Evolutionary conservation across 345 rosid genomes (phyloP), one percentile per base, ranked within the genome.

Genomic region (Syzygium aromaticum): DNA sequence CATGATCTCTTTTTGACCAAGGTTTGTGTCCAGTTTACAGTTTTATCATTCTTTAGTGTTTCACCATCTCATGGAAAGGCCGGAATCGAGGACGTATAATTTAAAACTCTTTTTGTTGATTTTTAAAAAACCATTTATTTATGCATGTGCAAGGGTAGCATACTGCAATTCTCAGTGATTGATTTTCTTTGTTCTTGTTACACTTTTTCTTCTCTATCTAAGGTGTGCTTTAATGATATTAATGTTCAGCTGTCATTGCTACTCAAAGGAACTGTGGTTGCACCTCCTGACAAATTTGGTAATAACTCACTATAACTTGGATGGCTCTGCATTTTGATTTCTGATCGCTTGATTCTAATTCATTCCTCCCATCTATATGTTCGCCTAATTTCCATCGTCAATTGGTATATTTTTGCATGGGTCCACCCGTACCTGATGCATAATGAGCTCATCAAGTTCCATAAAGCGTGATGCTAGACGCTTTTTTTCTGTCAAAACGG

Each of bases 271-370:
- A 94, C 99, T 84, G 98, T 96, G 85, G 98, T 97, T 89, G 98
- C 99, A 49, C 98, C 99, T 93, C 98, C 98, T 2, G 99, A 97
- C 91, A 97, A 97, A 91, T 97, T 95, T 93, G 99, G 99, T 97
- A 94, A 91, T 85, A 73, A 57, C 46, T 59, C 86, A 77, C 88
- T 51, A 73, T 73, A 85, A 77, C 84, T 73, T 38, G 80, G 80
- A 73, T 33, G 80, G 49, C 80, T 73, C 46, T 73, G 49, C 25
- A 73, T 73, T 33, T 38, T 73, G 49, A 73, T 73, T 33, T 33
- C 49, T 19, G 49, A 38, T 56, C 13, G 5, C 63, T 56, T 73
- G 80, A 73, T 73, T 73, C 80, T 67, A 67, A 67, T 67, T 17
- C 80, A 33, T 67, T 67, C 46, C 80, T 67, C 80, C 49, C 78